phyloP scores from a whole-genome alignment of 495 filamentous ascomycete genomes.

The Margaritispora aquatica region DNA sequence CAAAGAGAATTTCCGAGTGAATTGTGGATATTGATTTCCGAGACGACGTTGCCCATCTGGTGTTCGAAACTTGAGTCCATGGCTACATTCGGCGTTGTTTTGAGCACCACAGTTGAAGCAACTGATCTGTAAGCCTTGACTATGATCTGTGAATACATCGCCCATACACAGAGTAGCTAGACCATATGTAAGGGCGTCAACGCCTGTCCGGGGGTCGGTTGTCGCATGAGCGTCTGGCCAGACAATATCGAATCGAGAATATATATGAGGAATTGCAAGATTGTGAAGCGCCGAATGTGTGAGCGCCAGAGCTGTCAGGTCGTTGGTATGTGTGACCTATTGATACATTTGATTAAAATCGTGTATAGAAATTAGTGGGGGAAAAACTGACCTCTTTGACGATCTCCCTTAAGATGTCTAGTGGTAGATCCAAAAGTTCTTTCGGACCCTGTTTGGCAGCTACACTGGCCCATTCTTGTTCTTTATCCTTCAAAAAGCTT shows the following conservation, averaged over 20 bases:
- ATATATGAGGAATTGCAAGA: slow-evolving; percentile 79
- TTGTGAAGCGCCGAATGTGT: slow-evolving; percentile 80
- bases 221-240: slow-evolving; percentile 73
- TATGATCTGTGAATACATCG: slow-evolving; percentile 53
- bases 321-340: slow-evolving; percentile 82
- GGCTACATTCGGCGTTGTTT: slow-evolving; percentile 19
- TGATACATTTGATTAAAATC: background rate
- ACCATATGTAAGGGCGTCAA: slow-evolving; percentile 89
- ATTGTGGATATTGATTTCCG: slow-evolving; percentile 80
- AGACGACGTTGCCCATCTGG: slow-evolving; percentile 23
- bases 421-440: slow-evolving; percentile 71
- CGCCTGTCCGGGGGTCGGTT: slow-evolving; percentile 62
- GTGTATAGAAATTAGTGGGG: background rate
- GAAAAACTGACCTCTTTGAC: slow-evolving; percentile 69
- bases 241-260: slow-evolving; percentile 88
- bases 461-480: slow-evolving; percentile 34
- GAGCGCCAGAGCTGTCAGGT: slow-evolving; percentile 75
- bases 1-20: slow-evolving; percentile 82
- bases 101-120: slow-evolving; percentile 20
- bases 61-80: slow-evolving; percentile 13
- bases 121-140: slow-evolving; percentile 15
- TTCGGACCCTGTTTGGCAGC: slow-evolving; percentile 36
- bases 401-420: slow-evolving; percentile 83
- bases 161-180: slow-evolving; percentile 80
- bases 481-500: slow-evolving; percentile 34